Evolutionary conservation across 495 filamentous ascomycete genomes (phyloP), one percentile per base, ranked within the genome.

Genomic region (Hypoxylon fuscum): DNA sequence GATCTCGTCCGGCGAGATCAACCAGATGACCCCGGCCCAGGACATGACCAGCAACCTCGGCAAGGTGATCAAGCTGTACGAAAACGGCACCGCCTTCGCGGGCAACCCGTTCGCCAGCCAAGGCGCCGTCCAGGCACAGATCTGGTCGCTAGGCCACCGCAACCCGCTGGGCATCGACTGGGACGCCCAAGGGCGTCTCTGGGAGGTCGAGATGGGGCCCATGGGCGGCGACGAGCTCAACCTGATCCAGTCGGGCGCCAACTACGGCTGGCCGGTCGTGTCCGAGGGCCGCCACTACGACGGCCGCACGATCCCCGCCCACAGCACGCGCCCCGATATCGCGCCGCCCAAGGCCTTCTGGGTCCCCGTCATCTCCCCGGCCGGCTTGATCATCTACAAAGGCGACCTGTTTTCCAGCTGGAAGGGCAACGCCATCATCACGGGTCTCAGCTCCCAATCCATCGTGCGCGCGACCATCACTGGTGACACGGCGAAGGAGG

Each of bases 171-270:
- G 72, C 48, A 74, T 74, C 31, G 72, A 72, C 70, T 72, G 64
- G 56, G 72, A 74, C 59, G 72, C 65, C 25, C 48, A 74, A 59
- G 70, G 70, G 5, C 72, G 72, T 21, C 70, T 74, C 40, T 74
- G 72, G 72, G 72, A 74, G 63, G 61, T 74, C 51, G 72, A 74
- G 54, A 74, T 74, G 72, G 72, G 72, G 5, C 72, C 72, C 41
- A 71, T 71, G 72, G 72, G 72, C 47, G 72, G 72, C 55, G 72
- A 74, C 49, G 72, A 74, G 68, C 59, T 74, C 58, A 74, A 74
- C 66, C 70, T 74, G 49, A 72, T 74, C 50, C 17, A 71, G 46
- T 52, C 37, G 55, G 72, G 72, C 63, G 68, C 56, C 54, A 74
- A 74, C 68, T 74, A 74, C 44, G 72, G 72, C 35, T 74, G 72